Evolutionary conservation across 495 filamentous ascomycete genomes (phyloP), one percentile per base, ranked within the genome.

Genomic region (Aspergillus carlsbadensis): DNA sequence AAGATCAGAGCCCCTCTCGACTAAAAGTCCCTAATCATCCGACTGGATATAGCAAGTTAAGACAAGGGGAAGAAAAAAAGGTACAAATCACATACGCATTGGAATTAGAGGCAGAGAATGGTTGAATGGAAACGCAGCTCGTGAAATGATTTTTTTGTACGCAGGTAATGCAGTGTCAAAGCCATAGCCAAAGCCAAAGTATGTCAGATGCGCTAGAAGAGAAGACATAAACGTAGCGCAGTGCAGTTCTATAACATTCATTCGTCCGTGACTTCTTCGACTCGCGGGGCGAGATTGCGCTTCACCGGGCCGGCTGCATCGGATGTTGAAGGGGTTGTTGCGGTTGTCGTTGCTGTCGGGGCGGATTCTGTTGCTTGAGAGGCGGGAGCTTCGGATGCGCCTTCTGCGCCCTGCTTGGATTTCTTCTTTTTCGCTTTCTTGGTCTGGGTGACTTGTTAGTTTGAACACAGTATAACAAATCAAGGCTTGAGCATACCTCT

Each of bases 181-280:
- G 10, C 26, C 26, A n/a, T n/a, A n/a, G n/a, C 26, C 26, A 29
- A 29, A 29, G 26, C 8, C 26, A 29, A 29, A 8, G 26, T 8
- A 8, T 29, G 3, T 29, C 26, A 4, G 26, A 29, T 29, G 26
- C 26, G 8, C 26, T 8, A 8, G 31, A 15, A 29, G 4, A 31
- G 5, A 15, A 45, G 17, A 17, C 3, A 36, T 37, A 35, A 13
- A 46, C n/a, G 17, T 7, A 43, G 21, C 20, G 22, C 5, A 7
- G 4, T 56, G 26, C 49, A 5, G 5, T 39, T 58, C 64, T 87
- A 86, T 60, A 88, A 2, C 2, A 44, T 58, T 65, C 86, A 86
- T 60, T 88, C 85, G 35, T 77, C 81, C 7, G 83, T 52, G 1
- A 53, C 76, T 60, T 90, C 87, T 66, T 90, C 87, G 6, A 90